Base-by-base conservation (phyloP, 139 green algal genomes). In the Chlamydomonas sp. region DNA sequence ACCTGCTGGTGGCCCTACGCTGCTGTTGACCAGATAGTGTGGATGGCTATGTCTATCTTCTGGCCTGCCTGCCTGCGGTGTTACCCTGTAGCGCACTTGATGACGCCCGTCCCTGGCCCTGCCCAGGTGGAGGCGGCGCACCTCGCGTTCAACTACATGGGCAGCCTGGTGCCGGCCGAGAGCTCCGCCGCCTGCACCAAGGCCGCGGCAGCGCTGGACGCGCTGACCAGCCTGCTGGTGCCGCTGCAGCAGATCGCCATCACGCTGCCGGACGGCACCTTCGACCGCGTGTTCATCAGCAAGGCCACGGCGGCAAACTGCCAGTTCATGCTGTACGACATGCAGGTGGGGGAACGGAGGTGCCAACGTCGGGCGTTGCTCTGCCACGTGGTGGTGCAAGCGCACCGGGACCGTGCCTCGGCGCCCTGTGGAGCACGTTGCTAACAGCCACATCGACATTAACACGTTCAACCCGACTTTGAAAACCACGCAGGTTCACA, bases 241-340 rank as follows among this genome's bases (percentile, higher is more conserved):
- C 79, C 78, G n/a, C 31, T 81, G 71, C 78, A 90, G 72, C 62
- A 86, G 57, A 80, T 85, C 49, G 73, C n/a, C 16, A 9, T 73
- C 15, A 7, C 5, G n/a, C 2, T 2, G n/a, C 18, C 3, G 16
- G 76, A 3, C 31, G 76, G 60, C 18, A 59, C 61, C 57, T 0
- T 0, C 5, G 20, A 77, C 1, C 31, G 63, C 31, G 18, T 90
- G 3, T 77, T 84, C 12, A 61, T 90, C 72, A 83, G 79, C 58
- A 83, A 77, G 66, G 66, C 63, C 16, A 89, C 64, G 2, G 86
- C 86, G 4, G 66, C 74, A 16, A 90, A 90, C 77, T 90, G 76
- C 63, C 88, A 91, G 77, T 86, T 72, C 77, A 81, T 91, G 12
- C 76, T 91, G 88, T 58, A 4, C 49, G 88, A 91, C 78, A 20